Conservation (phyloP, 257 asterid species). For the Plantago major region DNA sequence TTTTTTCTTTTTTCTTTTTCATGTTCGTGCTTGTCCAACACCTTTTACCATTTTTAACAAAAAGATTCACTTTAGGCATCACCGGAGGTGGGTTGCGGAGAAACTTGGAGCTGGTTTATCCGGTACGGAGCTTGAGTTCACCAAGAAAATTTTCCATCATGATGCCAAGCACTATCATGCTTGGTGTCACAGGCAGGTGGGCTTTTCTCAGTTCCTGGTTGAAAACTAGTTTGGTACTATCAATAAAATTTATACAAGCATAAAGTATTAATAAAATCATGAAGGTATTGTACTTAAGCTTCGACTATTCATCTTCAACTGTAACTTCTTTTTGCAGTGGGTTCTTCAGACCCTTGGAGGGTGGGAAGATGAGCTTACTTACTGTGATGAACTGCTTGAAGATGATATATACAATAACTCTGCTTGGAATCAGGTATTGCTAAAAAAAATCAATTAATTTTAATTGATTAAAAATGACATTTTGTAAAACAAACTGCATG, state of each 20-base stretch:
- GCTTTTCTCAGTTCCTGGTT: slow-evolving; percentile 17
- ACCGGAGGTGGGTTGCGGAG: slow-evolving; percentile 94
- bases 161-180: slow-evolving; percentile 98
- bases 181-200: slow-evolving; percentile 98
- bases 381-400: slow-evolving; percentile 70
- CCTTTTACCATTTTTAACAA: neutral
- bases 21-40: slow-evolving; percentile 2
- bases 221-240: slow-evolving; percentile 6
- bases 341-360: slow-evolving; percentile 92
- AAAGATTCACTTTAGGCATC: slow-evolving; percentile 65
- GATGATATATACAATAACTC: slow-evolving; percentile 86
- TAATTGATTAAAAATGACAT: neutral
- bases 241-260: neutral
- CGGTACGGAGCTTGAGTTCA: slow-evolving; percentile 66
- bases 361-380: slow-evolving; percentile 91
- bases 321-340: slow-evolving; percentile 60
- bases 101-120: slow-evolving; percentile 56
- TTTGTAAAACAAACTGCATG: no score
- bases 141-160: slow-evolving; percentile 49
- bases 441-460: neutral
- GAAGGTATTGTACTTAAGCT: neutral
- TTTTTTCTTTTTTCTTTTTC: slow-evolving; percentile 4
- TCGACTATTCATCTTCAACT: slow-evolving; percentile 1
- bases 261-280: neutral
- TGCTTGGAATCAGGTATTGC: slow-evolving; percentile 94